Base-by-base conservation (phyloP, 768 basidiomycete genomes). In the Chalciporus sphaerocephalus region DNA sequence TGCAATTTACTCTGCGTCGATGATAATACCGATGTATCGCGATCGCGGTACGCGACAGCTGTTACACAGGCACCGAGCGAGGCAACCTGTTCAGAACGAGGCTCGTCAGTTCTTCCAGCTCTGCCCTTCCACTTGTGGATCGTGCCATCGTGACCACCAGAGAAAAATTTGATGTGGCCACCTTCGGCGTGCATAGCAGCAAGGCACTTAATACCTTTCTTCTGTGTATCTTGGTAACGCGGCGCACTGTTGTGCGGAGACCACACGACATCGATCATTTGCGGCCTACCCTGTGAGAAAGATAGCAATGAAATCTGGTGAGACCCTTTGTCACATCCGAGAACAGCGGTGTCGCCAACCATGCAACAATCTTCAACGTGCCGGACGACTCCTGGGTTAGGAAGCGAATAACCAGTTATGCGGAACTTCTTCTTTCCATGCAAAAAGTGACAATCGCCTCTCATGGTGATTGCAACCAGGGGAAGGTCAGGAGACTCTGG, bases 281-380 rank as follows among this genome's bases (percentile, higher is more conserved):
- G 53, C 38, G 67, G 69, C 38, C 51, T 51, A 47, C 57, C 53
- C 54, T 60, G 54, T 56, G 47, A 54, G 21, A 71, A 55, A 27
- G 59, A 58, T 38, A 75, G 55, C 39, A 72, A 59, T 22, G 74
- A 69, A 44, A 77, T 62, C 55, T 78, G 75, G 47, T 52, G 62
- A 7, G 64, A 64, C 11, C 74, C 72, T 30, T 59, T 62, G 49
- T 66, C 64, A 58, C 71, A 76, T 12, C 69, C 75, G 48, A 80
- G 56, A 40, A 76, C 63, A 24, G 67, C 66, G 16, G 62, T 69
- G 38, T 73, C 62, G 12, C 64, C 67, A 23, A 74, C 56, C 44
- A 72, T 64, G 44, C 70, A 69, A 17, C 71, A 76, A 51, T 81
- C 76, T 36, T 66, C 67, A 42, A 78, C 75, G 51, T 72, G 72